Evolutionary conservation across 352 stramenopile genomes (phyloP), one percentile per base, ranked within the genome.

Genomic region (Aphanomyces astaci): DNA sequence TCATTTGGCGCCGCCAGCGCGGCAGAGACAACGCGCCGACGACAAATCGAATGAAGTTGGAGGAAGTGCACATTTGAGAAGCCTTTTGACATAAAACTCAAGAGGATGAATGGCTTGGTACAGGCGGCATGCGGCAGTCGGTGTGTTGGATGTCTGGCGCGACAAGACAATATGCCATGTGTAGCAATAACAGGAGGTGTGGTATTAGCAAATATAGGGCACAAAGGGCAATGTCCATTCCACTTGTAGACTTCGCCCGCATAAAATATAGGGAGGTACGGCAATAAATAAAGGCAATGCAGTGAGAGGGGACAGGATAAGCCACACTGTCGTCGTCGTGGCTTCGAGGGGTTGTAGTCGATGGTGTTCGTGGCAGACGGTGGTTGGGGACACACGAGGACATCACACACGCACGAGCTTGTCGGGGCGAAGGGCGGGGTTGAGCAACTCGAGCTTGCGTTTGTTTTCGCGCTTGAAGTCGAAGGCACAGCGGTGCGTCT

Each of bases 381-480:
- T 7, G 2, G 46, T 1, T 13, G 4, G 46, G 22, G n/a, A 27
- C 5, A 24, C 56, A 19, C 5, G 24, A n/a, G 15, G 56, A 51
- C 30, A 19, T 68, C 36, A 68, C 17, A 68, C 62, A 33, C 62
- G 62, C 31, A 68, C 51, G 33, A 68, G 51, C 48, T 68, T 68
- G 62, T 51, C 28, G 30, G 62, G 49, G 62, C 62, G 62, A n/a
- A 68, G 49, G 19, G 62, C 39, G 5, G 49, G 62, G 32, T 68
- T 68, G 31, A 68, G 51, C 25, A 68, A 33, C 30, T 89, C 78
- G 0, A 96, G 76, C 63, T 93, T 90, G 30, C 82, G 81, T 73
- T 95, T 94, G 49, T 80, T 87, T 0, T 84, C 80, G 31, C 75
- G 78, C 72, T 95, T 96, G 67, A 94, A 96, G 74, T 96, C 90